Percentiles rank a stretch among this genome's conserved stretches.
These are phyloP conservation scores for Amyloporia xantha DNA, from an alignment of 768 basidiomycete species.

Conservation along the genomic window DNA sequence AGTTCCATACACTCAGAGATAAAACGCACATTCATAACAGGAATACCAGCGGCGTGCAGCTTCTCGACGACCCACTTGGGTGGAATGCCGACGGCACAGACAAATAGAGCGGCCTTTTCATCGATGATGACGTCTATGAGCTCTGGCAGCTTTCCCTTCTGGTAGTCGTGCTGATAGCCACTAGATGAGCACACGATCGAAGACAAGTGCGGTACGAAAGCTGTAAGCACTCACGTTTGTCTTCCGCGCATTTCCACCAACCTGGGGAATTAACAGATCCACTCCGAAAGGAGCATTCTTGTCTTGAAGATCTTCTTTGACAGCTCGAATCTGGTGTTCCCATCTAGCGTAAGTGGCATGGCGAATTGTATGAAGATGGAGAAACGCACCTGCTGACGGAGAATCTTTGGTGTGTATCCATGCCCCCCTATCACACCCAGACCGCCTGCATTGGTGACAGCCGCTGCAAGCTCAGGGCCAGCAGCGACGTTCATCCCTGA, in stretches of 20 bases:
- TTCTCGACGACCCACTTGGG: slow-evolving; percentile 73
- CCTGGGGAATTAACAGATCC: slow-evolving; percentile 81
- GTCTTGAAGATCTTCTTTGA: slow-evolving; percentile 70
- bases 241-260: slow-evolving; percentile 83
- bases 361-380: not conserved
- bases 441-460: slow-evolving; percentile 91
- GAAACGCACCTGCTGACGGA: slow-evolving; percentile 64
- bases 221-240: slow-evolving; percentile 61
- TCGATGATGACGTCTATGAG: slow-evolving; percentile 90
- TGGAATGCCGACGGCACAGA: slow-evolving; percentile 87
- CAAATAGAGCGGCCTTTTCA: slow-evolving; percentile 82
- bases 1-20: too few species aligned
- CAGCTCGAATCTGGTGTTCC: slow-evolving; percentile 65
- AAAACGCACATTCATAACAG: slow-evolving; percentile 79
- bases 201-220: not conserved
- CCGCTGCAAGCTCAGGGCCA: slow-evolving; percentile 83
- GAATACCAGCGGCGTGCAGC: slow-evolving; percentile 79
- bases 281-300: slow-evolving; percentile 85
- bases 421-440: slow-evolving; percentile 89
- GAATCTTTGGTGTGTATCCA: slow-evolving; percentile 77
- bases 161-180: slow-evolving; percentile 71
- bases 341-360: too few species aligned
- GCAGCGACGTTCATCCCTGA: slow-evolving; percentile 62
- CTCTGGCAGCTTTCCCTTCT: slow-evolving; percentile 76
- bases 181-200: slow-evolving; percentile 1